Evolutionary conservation across 2,329 filamentous ascomycete species (phyloP).

Genomic region (Botryosphaeria dothidea): DNA sequence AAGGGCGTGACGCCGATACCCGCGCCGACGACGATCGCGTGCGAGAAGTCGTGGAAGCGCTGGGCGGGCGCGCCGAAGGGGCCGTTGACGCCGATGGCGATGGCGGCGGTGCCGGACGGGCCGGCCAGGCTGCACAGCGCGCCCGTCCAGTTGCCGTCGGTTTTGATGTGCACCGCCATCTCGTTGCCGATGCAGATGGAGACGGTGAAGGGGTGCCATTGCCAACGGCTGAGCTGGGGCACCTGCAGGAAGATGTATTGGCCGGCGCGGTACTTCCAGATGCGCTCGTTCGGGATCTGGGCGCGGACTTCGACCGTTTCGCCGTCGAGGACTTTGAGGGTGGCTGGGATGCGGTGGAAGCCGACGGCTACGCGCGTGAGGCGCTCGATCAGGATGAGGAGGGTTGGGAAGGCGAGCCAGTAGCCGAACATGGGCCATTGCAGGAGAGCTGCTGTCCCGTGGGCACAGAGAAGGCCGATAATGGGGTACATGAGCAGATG

Average conservation of each 20-base stretch:
- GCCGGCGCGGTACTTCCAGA: conserved; percentile 58
- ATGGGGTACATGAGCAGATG: conserved; percentile 62
- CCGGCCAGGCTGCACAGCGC: conserved; percentile 47
- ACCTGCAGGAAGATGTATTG: conserved; percentile 61
- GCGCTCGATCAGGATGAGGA: conserved; percentile 54
- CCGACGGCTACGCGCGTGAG: conserved; percentile 47
- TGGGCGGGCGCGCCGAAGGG: conserved; percentile 61
- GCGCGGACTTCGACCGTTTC: conserved; percentile 56
- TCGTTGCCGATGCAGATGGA: conserved; percentile 55
- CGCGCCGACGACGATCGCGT: conserved; percentile 41
- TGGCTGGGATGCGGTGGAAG: conserved; percentile 52
- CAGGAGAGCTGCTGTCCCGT: conserved; percentile 53
- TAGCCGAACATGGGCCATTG: conserved; percentile 61
- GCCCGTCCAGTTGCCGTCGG: conserved; percentile 59
- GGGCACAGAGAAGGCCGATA: conserved; percentile 56
- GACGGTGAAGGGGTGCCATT: conserved; percentile 63
- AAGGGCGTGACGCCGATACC: conserved; percentile 58
- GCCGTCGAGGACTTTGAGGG: conserved; percentile 51
- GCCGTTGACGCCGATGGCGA: conserved; percentile 57
- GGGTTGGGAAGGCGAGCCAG: conserved; percentile 56
- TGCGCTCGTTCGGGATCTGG: conserved; percentile 49
- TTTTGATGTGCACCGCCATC: conserved; percentile 60
- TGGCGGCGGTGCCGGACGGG: conserved; percentile 36
- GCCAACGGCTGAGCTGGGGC: conserved; percentile 53
- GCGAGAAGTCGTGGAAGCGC: conserved; percentile 59